Conservation (phyloP, 2,329 filamentous ascomycete genomes). For the Hawksworthiomyces lignivorus region DNA sequence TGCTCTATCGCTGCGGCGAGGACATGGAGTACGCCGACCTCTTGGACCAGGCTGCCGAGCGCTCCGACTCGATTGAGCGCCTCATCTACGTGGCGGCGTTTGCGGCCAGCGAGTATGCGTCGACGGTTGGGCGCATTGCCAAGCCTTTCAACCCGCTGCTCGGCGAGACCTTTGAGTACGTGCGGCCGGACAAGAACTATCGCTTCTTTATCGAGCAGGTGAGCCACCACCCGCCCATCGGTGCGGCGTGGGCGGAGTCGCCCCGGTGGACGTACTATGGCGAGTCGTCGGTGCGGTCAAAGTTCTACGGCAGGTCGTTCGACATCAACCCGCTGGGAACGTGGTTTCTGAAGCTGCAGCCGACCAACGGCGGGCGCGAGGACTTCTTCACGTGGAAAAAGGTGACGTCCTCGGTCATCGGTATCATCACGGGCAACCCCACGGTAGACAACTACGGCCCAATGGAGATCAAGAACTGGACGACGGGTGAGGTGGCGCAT, state of each 20-base stretch:
- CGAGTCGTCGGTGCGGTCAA: constrained; percentile 89
- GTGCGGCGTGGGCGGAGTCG: constrained; percentile 86
- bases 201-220: constrained; percentile 98
- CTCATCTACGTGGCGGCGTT: constrained; percentile 94
- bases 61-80: constrained; percentile 79
- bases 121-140: constrained; percentile 90
- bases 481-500: constrained; percentile 80
- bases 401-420: constrained; percentile 93
- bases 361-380: constrained; percentile 62
- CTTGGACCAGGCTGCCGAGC: constrained; percentile 78
- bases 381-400: constrained; percentile 99
- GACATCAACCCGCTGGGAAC: constrained; percentile 95
- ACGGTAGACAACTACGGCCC: constrained; percentile 96
- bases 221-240: constrained; percentile 91
- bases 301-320: constrained; percentile 96
- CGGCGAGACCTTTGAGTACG: constrained; percentile 96
- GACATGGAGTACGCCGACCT: constrained; percentile 98
- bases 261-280: constrained; percentile 96
- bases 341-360: constrained; percentile 86
- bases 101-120: constrained; percentile 92
- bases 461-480: constrained; percentile 98
- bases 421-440: constrained; percentile 94
- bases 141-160: constrained; percentile 97
- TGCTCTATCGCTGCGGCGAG: constrained; percentile 89
- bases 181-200: constrained; percentile 90